A percentile compares a stretch with the other conserved stretches of the same genome.
Conservation (phyloP, 2,329 filamentous ascomycete genomes). For the Xylaria multiplex region DNA sequence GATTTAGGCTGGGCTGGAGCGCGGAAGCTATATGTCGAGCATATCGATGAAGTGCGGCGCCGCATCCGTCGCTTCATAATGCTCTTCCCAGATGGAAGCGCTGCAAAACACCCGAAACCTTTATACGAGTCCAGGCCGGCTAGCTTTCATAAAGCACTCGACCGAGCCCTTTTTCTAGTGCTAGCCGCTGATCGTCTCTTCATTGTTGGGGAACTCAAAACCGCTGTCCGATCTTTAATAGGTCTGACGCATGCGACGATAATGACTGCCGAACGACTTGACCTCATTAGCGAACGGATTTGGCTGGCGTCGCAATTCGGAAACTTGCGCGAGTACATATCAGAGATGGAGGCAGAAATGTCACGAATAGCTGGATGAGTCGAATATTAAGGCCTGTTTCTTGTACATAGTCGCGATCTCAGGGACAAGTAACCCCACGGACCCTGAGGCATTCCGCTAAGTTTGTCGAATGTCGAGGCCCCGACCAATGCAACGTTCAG, state of each 20-base stretch:
- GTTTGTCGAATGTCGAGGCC: background rate
- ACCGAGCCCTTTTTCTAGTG: background rate
- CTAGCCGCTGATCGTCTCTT: background rate
- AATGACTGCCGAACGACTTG: background rate
- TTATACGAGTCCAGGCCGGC: background rate
- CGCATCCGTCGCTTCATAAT: background rate
- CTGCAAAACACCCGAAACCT: background rate
- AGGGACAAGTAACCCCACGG: too few species aligned
- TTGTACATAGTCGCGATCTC: too few species aligned
- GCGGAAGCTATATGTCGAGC: background rate
- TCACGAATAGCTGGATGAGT: background rate
- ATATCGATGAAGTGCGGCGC: background rate
- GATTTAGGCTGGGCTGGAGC: background rate
- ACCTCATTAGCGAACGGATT: background rate
- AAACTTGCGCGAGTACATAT: background rate
- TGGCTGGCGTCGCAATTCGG: background rate
- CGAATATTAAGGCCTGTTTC: too few species aligned
- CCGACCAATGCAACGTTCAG: background rate
- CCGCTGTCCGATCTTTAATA: background rate
- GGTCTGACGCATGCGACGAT: background rate
- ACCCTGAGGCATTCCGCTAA: background rate
- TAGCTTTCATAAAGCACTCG: background rate
- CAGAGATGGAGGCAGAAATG: background rate
- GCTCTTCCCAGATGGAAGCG: background rate
- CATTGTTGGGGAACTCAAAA: background rate